These are phyloP conservation scores for Colletotrichum euphorbiae DNA, from an alignment of 2,329 filamentous ascomycete genomes.

Conservation along the genomic window DNA sequence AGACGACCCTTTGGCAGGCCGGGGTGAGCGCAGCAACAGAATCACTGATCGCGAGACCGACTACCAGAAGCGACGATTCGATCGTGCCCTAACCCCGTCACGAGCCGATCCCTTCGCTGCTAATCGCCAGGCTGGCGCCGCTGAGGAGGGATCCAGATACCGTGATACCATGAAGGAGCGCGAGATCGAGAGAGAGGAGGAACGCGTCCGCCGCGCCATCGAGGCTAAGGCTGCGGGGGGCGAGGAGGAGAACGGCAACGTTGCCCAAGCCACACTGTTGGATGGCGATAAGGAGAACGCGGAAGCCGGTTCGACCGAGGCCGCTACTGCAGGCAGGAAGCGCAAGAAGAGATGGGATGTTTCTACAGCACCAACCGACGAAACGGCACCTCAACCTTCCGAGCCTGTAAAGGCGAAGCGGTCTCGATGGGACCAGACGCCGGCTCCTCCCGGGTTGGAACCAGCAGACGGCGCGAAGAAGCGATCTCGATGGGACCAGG, in stretches of 20 bases:
- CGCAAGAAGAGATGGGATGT: slow-evolving; percentile 97
- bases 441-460: slow-evolving; percentile 62
- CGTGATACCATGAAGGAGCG: slow-evolving; percentile 90
- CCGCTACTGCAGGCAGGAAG: slow-evolving; percentile 74
- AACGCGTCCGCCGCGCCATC: slow-evolving; percentile 83
- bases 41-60: slow-evolving; percentile 95
- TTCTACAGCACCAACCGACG: slow-evolving; percentile 65
- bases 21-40: slow-evolving; percentile 86
- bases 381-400: slow-evolving; percentile 59
- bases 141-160: slow-evolving; percentile 83
- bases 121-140: slow-evolving; percentile 74
- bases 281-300: slow-evolving; percentile 79
- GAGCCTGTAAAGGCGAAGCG: slow-evolving; percentile 75
- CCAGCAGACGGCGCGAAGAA: slow-evolving; percentile 74
- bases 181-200: slow-evolving; percentile 93
- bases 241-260: slow-evolving; percentile 66
- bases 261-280: slow-evolving; percentile 80
- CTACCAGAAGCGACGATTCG: slow-evolving; percentile 95
- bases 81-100: slow-evolving; percentile 87
- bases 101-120: slow-evolving; percentile 87
- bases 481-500: slow-evolving; percentile 92
- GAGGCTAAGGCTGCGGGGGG: slow-evolving; percentile 75
- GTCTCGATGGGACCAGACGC: slow-evolving; percentile 90
- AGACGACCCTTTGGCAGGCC: slow-evolving; percentile 86
- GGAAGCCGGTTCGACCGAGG: slow-evolving; percentile 75